A percentile compares a stretch with the other conserved stretches of the same genome.
Evolutionary conservation across 345 rosid genomes (phyloP).

Genomic region (Cardamine resedifolia): DNA sequence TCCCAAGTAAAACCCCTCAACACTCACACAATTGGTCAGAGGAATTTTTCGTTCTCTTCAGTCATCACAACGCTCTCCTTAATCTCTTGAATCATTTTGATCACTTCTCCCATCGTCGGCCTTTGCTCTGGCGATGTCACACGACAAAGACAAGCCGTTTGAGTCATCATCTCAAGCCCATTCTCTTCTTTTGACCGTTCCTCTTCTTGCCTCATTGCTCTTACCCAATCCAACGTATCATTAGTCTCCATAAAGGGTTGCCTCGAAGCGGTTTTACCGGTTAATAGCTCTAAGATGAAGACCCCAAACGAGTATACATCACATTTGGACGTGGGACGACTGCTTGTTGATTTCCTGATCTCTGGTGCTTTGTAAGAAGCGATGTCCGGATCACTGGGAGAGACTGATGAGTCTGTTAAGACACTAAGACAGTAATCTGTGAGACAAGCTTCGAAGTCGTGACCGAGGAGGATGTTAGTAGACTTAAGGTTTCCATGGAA

Average conservation of each 20-base stretch:
- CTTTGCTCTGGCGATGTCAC: conserved; percentile 79
- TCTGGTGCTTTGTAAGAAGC: conserved; percentile 80
- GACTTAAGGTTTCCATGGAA: neutral
- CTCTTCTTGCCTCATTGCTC: conserved; percentile 58
- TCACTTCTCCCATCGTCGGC: conserved; percentile 74
- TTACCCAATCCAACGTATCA: conserved; percentile 79
- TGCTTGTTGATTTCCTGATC: conserved; percentile 51
- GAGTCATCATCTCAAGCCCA: conserved; percentile 73
- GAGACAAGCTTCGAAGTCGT: conserved; percentile 36
- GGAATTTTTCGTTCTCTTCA: conserved; percentile 19
- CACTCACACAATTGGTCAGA: neutral
- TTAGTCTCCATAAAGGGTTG: conserved; percentile 67
- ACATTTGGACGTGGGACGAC: conserved; percentile 57
- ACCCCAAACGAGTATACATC: conserved; percentile 89
- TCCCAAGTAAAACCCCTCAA: neutral
- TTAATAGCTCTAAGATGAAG: conserved; percentile 70
- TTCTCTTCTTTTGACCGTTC: conserved; percentile 48
- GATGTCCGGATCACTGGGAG: conserved; percentile 48
- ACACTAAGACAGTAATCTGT: conserved; percentile 73
- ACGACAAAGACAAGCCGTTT: conserved; percentile 76
- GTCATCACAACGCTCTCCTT: conserved; percentile 50
- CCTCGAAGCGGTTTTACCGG: conserved; percentile 69
- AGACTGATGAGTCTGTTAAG: conserved; percentile 52
- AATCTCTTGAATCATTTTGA: conserved; percentile 76
- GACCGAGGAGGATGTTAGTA: neutral